phyloP scores from a whole-genome alignment of 768 basidiomycete genomes.

The Coprinopsis marcescibilis region DNA sequence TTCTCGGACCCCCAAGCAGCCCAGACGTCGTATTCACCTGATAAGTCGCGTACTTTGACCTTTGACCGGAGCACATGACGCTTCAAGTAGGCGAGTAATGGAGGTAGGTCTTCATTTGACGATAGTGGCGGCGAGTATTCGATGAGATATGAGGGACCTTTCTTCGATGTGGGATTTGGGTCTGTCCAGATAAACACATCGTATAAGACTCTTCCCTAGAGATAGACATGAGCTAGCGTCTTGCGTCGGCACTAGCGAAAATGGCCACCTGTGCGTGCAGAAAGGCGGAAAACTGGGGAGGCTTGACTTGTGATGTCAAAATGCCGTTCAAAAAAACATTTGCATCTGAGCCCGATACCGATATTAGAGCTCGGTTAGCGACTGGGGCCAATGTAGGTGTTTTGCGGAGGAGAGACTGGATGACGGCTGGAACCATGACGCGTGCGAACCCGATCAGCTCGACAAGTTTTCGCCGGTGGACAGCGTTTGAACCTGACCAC shows the following conservation, averaged over 20 bases:
- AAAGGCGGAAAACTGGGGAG: slow-evolving; percentile 66
- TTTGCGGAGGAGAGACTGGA: slow-evolving; percentile 38
- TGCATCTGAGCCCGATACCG: slow-evolving; percentile 76
- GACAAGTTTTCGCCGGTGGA: slow-evolving; percentile 4
- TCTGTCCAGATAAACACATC: slow-evolving; percentile 82
- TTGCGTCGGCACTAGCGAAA: slow-evolving; percentile 13
- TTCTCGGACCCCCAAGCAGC: slow-evolving; percentile 63
- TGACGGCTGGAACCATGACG: slow-evolving; percentile 32
- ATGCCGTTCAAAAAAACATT: slow-evolving; percentile 79
- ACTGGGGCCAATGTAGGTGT: slow-evolving; percentile 57
- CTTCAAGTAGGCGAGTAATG: slow-evolving; percentile 69
- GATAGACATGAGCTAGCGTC: slow-evolving; percentile 12
- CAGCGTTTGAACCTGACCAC: not conserved
- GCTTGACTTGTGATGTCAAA: slow-evolving; percentile 45
- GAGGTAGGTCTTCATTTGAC: slow-evolving; percentile 49
- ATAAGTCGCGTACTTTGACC: slow-evolving; percentile 75
- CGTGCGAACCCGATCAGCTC: slow-evolving; percentile 4
- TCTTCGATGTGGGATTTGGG: slow-evolving; percentile 25
- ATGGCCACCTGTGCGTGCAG: slow-evolving; percentile 69
- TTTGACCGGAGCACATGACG: slow-evolving; percentile 85
- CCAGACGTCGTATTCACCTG: slow-evolving; percentile 77
- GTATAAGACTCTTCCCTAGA: slow-evolving; percentile 82
- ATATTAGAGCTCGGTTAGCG: slow-evolving; percentile 60
- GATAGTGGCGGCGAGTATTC: slow-evolving; percentile 53
- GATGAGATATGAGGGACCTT: slow-evolving; percentile 54